Evolutionary conservation across 1,284 basidiomycete species (phyloP), one percentile per base, ranked within the genome.

Genomic region (Mycena sp.): DNA sequence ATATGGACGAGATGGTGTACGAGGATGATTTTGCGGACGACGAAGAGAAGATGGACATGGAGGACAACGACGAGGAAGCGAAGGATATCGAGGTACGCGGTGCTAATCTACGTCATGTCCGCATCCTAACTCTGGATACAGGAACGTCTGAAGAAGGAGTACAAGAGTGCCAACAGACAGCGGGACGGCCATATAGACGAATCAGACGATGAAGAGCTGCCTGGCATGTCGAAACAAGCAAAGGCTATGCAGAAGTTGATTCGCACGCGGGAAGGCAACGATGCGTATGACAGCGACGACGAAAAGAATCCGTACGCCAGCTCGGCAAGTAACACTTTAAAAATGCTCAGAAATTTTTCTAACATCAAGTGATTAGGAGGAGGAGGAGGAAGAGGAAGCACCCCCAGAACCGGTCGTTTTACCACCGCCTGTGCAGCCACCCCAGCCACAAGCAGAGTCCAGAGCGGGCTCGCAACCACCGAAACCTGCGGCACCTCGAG

Each of bases 1-100:
- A 90, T 71, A 73, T 92, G 63, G 94, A 95, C 70, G 94, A 96
- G 73, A 84, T 92, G 61, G 85, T 90, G 25, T 95, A 87, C 71
- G 93, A 95, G 70, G 92, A 92, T 70, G 90, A 92, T 19, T 91
- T 94, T 71, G 90, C 90, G 21, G 94, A 95, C 69, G 94, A 96
- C 67, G 94, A 96, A 54, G 94, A 95, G 73, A 88, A 87, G 73
- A 84, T 88, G 74, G 83, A 88, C 44, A 80, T 84, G 21, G 90
- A 92, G 60, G 87, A 88, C 57, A 88, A 94, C 50, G 94, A 95
- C 64, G 92, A 94, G 61, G 92, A 94, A 72, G 85, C 89, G 38
- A 95, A 92, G 73, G 93, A 95, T 74, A 81, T 91, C n/a, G 93
- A 94, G 83, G 93, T 91, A 58, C 29, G 81, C 75, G n/a, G n/a